Evolutionary conservation across 345 rosid species (phyloP).

Genomic region (Physaria fendleri): DNA sequence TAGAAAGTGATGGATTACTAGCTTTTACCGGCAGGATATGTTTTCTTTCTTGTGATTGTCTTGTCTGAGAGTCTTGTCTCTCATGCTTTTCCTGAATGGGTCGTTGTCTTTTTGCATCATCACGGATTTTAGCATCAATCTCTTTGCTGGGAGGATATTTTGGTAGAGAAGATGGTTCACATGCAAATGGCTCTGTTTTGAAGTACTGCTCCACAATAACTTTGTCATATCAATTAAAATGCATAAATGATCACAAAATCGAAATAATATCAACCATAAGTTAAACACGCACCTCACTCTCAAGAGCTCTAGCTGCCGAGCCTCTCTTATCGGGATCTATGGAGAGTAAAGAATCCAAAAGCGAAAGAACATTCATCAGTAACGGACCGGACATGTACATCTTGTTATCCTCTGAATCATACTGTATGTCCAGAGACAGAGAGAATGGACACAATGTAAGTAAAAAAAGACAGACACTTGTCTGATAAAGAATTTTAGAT

Average conservation of each 20-base stretch:
- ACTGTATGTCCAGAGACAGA: slow-evolving; percentile 29
- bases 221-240: slow-evolving; percentile 6
- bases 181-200: slow-evolving; percentile 62
- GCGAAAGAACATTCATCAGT: slow-evolving; percentile 49
- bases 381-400: slow-evolving; percentile 86
- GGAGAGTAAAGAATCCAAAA: slow-evolving; percentile 72
- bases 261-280: background rate
- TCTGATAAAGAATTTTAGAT: background rate
- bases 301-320: slow-evolving; percentile 69
- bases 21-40: slow-evolving; percentile 16
- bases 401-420: slow-evolving; percentile 52
- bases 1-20: slow-evolving; percentile 16
- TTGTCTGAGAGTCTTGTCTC: slow-evolving; percentile 28
- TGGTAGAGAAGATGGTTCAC: slow-evolving; percentile 88
- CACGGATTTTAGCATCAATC: slow-evolving; percentile 82
- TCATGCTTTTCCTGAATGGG: slow-evolving; percentile 17
- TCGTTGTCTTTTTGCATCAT: slow-evolving; percentile 53
- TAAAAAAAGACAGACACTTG: slow-evolving; percentile 2
- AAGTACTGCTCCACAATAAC: slow-evolving; percentile 51
- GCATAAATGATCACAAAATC: background rate
- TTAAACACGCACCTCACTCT: slow-evolving; percentile 53
- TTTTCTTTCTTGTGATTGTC: slow-evolving; percentile 21
- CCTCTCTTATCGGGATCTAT: slow-evolving; percentile 76
- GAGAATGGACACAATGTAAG: background rate
- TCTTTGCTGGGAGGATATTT: slow-evolving; percentile 96